Conservation (phyloP, 495 filamentous ascomycete genomes). For the Penicillium flavigenum region DNA sequence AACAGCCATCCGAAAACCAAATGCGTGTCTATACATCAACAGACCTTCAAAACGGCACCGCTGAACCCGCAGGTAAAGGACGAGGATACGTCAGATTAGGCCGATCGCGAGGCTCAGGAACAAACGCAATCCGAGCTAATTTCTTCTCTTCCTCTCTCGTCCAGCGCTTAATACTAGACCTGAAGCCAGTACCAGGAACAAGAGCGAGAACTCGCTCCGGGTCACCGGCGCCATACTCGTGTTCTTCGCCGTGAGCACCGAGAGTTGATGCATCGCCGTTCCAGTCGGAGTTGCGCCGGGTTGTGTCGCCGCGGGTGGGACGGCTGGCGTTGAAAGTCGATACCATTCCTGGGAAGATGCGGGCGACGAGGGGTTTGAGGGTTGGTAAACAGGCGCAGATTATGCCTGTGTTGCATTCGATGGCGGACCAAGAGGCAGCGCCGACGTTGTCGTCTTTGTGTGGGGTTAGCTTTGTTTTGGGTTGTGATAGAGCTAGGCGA, state of each 20-base stretch:
- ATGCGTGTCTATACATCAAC: background rate
- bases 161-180: conserved; percentile 4
- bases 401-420: conserved; percentile 88
- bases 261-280: conserved; percentile 35
- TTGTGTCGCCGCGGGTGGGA: conserved; percentile 19
- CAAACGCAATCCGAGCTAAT: conserved; percentile 1
- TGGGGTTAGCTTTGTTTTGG: conserved; percentile 7
- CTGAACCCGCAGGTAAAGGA: background rate
- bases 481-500: background rate
- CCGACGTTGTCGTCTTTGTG: conserved; percentile 53
- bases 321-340: conserved; percentile 29
- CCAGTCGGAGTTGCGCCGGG: conserved; percentile 31
- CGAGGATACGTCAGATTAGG: conserved; percentile 6
- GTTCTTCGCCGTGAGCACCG: conserved; percentile 34
- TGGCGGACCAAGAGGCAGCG: conserved; percentile 73
- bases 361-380: conserved; percentile 72
- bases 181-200: conserved; percentile 18
- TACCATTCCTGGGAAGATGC: conserved; percentile 34
- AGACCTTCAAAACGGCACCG: background rate
- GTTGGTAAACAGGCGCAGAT: conserved; percentile 87
- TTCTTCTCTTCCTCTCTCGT: conserved; percentile 14
- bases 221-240: conserved; percentile 34
- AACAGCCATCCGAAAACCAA: background rate
- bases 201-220: conserved; percentile 29
- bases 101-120: conserved; percentile 6